Conservation (phyloP, 768 basidiomycete species). For the Pulveroboletus sp. region DNA sequence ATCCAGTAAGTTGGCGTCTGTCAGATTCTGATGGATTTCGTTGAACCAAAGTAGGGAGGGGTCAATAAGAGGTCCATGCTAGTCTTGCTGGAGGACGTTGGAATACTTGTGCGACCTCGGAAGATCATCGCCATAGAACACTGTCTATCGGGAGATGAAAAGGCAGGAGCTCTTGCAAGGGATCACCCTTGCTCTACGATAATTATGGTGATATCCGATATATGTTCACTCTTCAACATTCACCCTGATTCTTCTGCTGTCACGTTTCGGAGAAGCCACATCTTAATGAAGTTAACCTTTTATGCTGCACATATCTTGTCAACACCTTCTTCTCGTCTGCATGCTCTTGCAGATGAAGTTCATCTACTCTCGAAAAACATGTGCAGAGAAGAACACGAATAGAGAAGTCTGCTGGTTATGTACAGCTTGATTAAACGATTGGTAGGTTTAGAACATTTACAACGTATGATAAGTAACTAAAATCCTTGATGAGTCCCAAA, state of each 20-base stretch:
- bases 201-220: conserved; percentile 29
- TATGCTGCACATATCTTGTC: conserved; percentile 63
- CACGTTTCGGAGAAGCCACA: conserved; percentile 28
- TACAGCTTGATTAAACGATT: background rate
- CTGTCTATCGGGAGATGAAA: background rate
- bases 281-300: conserved; percentile 62
- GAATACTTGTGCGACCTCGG: conserved; percentile 49
- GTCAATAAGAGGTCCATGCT: conserved; percentile 42
- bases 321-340: conserved; percentile 42
- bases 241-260: background rate
- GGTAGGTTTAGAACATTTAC: background rate
- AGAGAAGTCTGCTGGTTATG: no score
- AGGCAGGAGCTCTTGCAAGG: background rate
- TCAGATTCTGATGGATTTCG: background rate
- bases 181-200: conserved; percentile 14
- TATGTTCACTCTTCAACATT: conserved; percentile 19
- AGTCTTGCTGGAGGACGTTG: conserved; percentile 56
- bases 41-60: conserved; percentile 29
- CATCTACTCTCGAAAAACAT: conserved; percentile 25
- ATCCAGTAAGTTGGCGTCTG: conserved; percentile 27
- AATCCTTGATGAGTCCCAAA: no score
- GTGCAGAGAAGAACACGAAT: conserved; percentile 16
- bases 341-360: conserved; percentile 42
- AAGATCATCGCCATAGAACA: conserved; percentile 15
- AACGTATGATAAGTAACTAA: background rate